Evolutionary conservation across 306 rosid genomes (phyloP), one percentile per base, ranked within the genome.

Genomic region (Glycine tomentella): DNA sequence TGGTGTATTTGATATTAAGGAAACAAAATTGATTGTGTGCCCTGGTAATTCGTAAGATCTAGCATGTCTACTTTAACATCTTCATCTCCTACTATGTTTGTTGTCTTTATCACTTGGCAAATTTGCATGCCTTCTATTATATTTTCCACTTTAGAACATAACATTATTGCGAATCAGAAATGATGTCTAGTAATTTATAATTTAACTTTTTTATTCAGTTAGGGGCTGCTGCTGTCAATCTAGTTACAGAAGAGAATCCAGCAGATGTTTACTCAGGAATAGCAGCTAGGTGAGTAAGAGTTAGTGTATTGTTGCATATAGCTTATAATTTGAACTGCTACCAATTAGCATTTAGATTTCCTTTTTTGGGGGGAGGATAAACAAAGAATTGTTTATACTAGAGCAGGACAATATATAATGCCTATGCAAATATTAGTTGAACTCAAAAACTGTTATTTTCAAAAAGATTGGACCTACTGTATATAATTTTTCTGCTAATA

Each of bases 241-340:
- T n/a, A n/a, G n/a, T n/a, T n/a, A n/a, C n/a, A n/a, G n/a, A n/a
- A n/a, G n/a, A n/a, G n/a, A n/a, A n/a, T n/a, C n/a, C n/a, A n/a
- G n/a, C n/a, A n/a, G n/a, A n/a, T n/a, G n/a, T n/a, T n/a, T n/a
- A n/a, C n/a, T n/a, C n/a, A 0, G 99, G 97, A 74, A 93, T 95
- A 88, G 98, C 99, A 74, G 93, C 86, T 83, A 91, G 95, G 99
- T 95, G n/a, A n/a, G n/a, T n/a, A n/a, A n/a, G 82, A 83, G 86
- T 72, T 71, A 72, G 48, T 49, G 61, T 67, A 31, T 76, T 76
- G 69, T 72, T 84, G 31, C 55, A 4, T 63, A 53, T 48, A 25
- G 72, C 52, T 73, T 49, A 11, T 10, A 42, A 66, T 73, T 64
- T 65, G 13, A 65, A 42, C 46, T 71, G 62, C 46, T 71, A 40